A percentile compares a stretch with the other conserved stretches of the same genome.
phyloP scores from a whole-genome alignment of 495 filamentous ascomycete species.

The Talaromyces proteolyticus region DNA sequence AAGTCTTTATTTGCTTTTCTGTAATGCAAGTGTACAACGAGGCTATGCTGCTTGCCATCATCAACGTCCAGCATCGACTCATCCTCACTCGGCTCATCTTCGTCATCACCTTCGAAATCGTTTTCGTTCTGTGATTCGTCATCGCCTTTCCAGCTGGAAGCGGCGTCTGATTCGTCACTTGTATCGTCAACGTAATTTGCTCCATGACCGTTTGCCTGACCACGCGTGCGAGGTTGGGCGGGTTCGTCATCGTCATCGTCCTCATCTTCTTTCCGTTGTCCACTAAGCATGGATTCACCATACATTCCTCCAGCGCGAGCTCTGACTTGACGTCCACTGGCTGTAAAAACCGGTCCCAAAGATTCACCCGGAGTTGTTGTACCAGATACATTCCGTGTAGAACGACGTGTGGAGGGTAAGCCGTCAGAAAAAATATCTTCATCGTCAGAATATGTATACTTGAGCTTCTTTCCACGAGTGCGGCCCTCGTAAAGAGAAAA shows the following conservation, averaged over 20 bases:
- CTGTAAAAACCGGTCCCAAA: conserved; percentile 73
- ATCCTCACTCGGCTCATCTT: conserved; percentile 53
- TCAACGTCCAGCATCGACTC: conserved; percentile 49
- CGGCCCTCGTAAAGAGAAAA: conserved; percentile 95
- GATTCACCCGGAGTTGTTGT: conserved; percentile 65
- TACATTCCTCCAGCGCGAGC: conserved; percentile 71
- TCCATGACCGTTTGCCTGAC: conserved; percentile 35
- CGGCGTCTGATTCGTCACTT: conserved; percentile 52
- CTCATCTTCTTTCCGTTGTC: conserved; percentile 34
- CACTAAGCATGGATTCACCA: conserved; percentile 61
- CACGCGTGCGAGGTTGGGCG: conserved; percentile 24
- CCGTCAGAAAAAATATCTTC: conserved; percentile 75
- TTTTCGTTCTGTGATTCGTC: conserved; percentile 64
- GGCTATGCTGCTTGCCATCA: conserved; percentile 48
- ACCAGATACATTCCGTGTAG: conserved; percentile 62
- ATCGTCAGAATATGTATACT: conserved; percentile 92
- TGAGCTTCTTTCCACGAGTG: conserved; percentile 90
- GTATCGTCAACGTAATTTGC: conserved; percentile 55
- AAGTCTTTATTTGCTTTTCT: conserved; percentile 20
- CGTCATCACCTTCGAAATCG: conserved; percentile 56
- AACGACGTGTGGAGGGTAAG: conserved; percentile 56
- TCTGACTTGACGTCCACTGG: conserved; percentile 83
- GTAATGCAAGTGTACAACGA: conserved; percentile 62
- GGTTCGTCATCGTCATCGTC: conserved; percentile 21
- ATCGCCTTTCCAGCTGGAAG: conserved; percentile 55